Conservation (phyloP, 495 filamentous ascomycete genomes). For the Lophiostoma macrostomum region DNA sequence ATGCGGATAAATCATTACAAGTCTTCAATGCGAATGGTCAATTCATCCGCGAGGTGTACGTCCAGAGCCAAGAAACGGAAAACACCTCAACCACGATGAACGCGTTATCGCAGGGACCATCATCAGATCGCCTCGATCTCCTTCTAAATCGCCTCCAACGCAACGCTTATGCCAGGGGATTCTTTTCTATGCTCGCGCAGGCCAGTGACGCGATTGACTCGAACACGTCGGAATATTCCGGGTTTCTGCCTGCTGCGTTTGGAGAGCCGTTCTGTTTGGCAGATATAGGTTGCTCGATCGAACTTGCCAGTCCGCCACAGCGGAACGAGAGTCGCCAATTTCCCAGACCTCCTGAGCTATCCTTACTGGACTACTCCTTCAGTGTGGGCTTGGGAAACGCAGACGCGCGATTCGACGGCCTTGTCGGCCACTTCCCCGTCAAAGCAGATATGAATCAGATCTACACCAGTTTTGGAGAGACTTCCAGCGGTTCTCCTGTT, state of each 20-base stretch:
- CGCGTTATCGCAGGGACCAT: background rate
- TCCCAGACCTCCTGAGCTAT: too few species aligned
- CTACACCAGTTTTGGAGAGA: too few species aligned
- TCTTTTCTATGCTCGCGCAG: conserved; percentile 6
- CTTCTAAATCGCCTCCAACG: background rate
- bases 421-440: conserved; percentile 10
- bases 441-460: conserved; percentile 30
- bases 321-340: too few species aligned
- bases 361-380: conserved; percentile 14
- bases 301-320: background rate
- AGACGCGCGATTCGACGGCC: conserved; percentile 17
- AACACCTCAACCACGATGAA: background rate
- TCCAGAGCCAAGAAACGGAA: conserved; percentile 35
- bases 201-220: background rate
- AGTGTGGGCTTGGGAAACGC: conserved; percentile 12
- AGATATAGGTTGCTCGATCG: conserved; percentile 18
- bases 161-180: background rate
- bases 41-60: conserved; percentile 51
- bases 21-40: conserved; percentile 49
- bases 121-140: background rate
- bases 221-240: background rate
- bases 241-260: background rate
- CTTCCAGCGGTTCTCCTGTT: too few species aligned
- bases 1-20: conserved; percentile 48
- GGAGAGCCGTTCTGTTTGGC: conserved; percentile 24